Conservation (phyloP, 2,329 filamentous ascomycete species). For the Pseudogymnoascus pannorum region DNA sequence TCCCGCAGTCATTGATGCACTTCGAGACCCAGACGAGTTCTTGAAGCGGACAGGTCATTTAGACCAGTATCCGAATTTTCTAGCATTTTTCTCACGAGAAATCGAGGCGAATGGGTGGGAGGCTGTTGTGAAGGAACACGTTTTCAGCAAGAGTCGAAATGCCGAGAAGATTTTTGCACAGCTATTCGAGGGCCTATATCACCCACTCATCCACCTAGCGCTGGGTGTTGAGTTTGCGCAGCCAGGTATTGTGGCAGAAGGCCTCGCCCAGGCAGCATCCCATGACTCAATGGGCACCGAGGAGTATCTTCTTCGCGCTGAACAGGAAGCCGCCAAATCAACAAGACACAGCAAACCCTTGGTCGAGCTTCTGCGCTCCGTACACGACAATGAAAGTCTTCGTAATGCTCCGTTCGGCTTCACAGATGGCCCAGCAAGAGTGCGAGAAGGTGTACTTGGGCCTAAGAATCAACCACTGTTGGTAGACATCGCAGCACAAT, state of each 20-base stretch:
- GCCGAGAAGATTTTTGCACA: constrained; percentile 62
- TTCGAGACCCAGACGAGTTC: constrained; percentile 42
- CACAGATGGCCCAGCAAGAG: constrained; percentile 48
- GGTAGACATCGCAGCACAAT: constrained; percentile 45
- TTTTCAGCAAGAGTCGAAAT: constrained; percentile 57
- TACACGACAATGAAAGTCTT: constrained; percentile 48
- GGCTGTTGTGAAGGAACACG: constrained; percentile 51
- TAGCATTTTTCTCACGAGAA: constrained; percentile 66
- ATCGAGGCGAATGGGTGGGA: constrained; percentile 57
- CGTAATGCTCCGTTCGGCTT: constrained; percentile 37
- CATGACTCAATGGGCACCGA: constrained; percentile 48
- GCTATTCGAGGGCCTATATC: constrained; percentile 60
- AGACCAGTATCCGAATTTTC: constrained; percentile 60
- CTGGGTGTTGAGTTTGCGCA: constrained; percentile 75
- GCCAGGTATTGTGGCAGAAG: constrained; percentile 70
- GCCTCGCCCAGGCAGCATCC: constrained; percentile 64
- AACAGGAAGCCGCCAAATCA: constrained; percentile 33
- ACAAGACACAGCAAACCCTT: constrained; percentile 36
- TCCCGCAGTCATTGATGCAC: constrained; percentile 40
- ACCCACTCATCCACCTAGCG: constrained; percentile 74
- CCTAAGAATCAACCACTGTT: constrained; percentile 56
- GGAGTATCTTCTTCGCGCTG: constrained; percentile 44
- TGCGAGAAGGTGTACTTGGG: constrained; percentile 58
- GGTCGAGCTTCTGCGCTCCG: constrained; percentile 52
- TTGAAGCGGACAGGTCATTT: constrained; percentile 53